Base-by-base conservation (phyloP, 2,329 filamentous ascomycete genomes). In the Ophiosphaerella narmari region DNA sequence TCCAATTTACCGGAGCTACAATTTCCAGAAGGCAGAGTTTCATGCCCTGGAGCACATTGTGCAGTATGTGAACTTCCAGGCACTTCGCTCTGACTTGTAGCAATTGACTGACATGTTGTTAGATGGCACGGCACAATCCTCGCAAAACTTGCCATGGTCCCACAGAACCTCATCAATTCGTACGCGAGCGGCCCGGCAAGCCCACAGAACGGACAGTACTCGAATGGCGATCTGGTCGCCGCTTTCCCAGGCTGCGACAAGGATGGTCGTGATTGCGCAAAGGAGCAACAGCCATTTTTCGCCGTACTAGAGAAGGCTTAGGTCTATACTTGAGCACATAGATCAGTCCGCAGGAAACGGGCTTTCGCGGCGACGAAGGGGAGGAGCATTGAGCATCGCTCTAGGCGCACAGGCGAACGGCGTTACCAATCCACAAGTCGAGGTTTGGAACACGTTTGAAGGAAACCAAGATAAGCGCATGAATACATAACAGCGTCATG, bases 121-220 rank as follows among this genome's bases (percentile, higher is more conserved):
- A 93, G 96, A 79, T 99, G 94, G 95, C 94, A 99, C 70, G 91
- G 93, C 24, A 99, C 94, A 0, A 88, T 99, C 38, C 83, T 99
- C 9, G 91, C 93, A 33, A 94, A 91, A 69, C 78, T 97, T 54
- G 92, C 89, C 1, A 80, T 99, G 18, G 81, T 99, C n/a, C 91
- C 93, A 2, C 94, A 99, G 74, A 84, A 87, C 43, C 80, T 82
- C 31, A 77, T 99, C 70, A 96, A 96, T 67, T 83, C 90, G 0
- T 97, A 97, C 74, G 86, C 59, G 7, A 50, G 55, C 5, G 68
- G 68, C n/a, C 65, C 66, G n/a, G 60, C 62, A 4, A 54, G 57
- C 34, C 48, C 54, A 2, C 60, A 65, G 8, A 72, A 79, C 50
- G 83, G 83, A 13, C 78, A 83, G 40, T 97, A 91, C 73, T 83